Conservation (phyloP, 2,329 filamentous ascomycete genomes). For the Cladosporium sphaerospermum region DNA sequence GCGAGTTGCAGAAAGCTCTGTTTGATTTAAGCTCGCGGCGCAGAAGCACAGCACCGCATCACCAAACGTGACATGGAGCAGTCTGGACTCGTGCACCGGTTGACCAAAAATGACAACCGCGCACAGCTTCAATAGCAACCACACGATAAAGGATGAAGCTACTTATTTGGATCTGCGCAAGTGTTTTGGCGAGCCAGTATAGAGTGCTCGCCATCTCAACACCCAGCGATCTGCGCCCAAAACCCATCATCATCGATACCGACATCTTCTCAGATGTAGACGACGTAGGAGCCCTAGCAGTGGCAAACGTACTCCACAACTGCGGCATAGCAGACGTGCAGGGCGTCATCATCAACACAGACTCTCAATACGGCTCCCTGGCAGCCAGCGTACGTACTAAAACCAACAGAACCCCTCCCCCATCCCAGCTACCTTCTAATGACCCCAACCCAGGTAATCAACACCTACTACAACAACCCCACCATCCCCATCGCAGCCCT, state of each 20-base stretch:
- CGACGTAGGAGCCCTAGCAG: conserved; percentile 19
- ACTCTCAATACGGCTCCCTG: conserved; percentile 17
- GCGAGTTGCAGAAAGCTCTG: too few relatives aligned
- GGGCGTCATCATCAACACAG: conserved; percentile 18
- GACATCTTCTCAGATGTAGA: conserved; percentile 20
- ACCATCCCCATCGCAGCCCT: conserved; percentile 17
- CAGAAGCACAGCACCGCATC: too few relatives aligned
- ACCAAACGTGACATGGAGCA: too few relatives aligned
- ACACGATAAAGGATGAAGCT: too few relatives aligned
- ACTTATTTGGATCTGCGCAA: too few relatives aligned
- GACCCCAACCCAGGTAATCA: background rate
- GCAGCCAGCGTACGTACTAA: conserved; percentile 13
- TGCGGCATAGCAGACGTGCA: conserved; percentile 17
- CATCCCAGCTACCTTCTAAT: background rate
- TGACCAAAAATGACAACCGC: too few relatives aligned
- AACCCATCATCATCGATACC: conserved; percentile 40
- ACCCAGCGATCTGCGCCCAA: conserved; percentile 20
- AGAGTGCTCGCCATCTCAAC: too few relatives aligned
- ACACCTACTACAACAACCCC: conserved; percentile 14
- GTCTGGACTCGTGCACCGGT: too few relatives aligned
- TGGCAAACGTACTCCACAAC: conserved; percentile 19
- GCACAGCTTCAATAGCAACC: too few relatives aligned
- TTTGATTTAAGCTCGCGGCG: too few relatives aligned
- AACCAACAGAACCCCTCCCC: background rate
- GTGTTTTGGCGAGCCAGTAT: too few relatives aligned